Percentiles rank a stretch among this genome's conserved stretches.
These are phyloP conservation scores for Xylariaceae sp. DNA, from an alignment of 2,329 filamentous ascomycete genomes.

Conservation along the genomic window DNA sequence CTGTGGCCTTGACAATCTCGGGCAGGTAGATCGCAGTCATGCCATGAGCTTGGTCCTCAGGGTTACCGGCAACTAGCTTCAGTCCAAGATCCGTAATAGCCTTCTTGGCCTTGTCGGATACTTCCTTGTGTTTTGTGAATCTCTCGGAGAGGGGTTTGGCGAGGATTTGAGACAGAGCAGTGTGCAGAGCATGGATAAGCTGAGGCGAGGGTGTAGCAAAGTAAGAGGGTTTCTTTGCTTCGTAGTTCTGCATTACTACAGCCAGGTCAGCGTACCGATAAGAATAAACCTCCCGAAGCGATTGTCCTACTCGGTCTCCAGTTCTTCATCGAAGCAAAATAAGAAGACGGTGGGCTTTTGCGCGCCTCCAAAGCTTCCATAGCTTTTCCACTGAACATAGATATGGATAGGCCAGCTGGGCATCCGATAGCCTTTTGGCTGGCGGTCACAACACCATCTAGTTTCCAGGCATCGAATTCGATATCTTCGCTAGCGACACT, in stretches of 20 bases:
- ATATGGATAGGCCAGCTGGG: constrained; percentile 88
- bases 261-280: constrained; percentile 16
- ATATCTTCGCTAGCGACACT: constrained; percentile 96
- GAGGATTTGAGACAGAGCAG: constrained; percentile 79
- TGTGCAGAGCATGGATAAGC: constrained; percentile 88
- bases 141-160: constrained; percentile 74
- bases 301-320: constrained; percentile 76
- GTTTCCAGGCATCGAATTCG: constrained; percentile 87
- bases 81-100: constrained; percentile 75
- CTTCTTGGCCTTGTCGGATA: constrained; percentile 83
- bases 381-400: constrained; percentile 87
- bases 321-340: constrained; percentile 96
- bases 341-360: constrained; percentile 77
- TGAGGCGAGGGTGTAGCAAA: constrained; percentile 96
- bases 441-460: constrained; percentile 90
- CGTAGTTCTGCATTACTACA: constrained; percentile 97
- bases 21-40: constrained; percentile 98
- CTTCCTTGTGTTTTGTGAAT: constrained; percentile 74
- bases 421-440: constrained; percentile 96
- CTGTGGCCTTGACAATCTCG: constrained; percentile 72
- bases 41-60: constrained; percentile 88
- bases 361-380: constrained; percentile 75
- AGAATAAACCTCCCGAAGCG: not conserved
- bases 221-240: constrained; percentile 95
- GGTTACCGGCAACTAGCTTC: constrained; percentile 78